phyloP scores from a whole-genome alignment of 805 yeast genomes.

The Isabelozyma heimii region DNA sequence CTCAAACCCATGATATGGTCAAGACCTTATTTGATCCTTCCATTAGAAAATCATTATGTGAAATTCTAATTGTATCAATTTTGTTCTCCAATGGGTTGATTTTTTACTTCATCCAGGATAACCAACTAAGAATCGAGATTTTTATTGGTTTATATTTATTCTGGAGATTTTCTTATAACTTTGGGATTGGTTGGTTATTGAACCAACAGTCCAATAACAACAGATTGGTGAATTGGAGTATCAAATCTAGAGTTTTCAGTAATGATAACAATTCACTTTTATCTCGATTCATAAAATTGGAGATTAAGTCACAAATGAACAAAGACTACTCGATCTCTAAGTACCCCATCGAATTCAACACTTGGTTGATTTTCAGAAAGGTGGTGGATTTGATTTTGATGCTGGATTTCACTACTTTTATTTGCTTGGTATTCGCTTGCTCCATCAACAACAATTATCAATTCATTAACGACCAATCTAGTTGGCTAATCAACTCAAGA shows the following conservation, averaged over 20 bases:
- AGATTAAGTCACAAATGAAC: slow-evolving; percentile 41
- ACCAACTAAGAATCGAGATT: slow-evolving; percentile 22
- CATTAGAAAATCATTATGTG: slow-evolving; percentile 63
- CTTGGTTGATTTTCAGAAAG: slow-evolving; percentile 79
- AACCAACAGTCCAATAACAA: slow-evolving; percentile 63
- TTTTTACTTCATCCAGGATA: slow-evolving; percentile 23
- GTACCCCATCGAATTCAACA: slow-evolving; percentile 71
- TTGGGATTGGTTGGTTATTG: slow-evolving; percentile 74
- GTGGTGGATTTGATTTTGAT: slow-evolving; percentile 77
- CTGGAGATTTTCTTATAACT: slow-evolving; percentile 75
- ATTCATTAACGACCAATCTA: slow-evolving; percentile 37
- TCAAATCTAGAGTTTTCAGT: slow-evolving; percentile 23
- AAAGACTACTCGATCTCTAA: slow-evolving; percentile 20
- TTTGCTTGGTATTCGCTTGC: slow-evolving; percentile 57
- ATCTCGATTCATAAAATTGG: slow-evolving; percentile 36
- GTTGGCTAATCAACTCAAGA: slow-evolving; percentile 47
- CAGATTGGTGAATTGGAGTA: slow-evolving; percentile 52
- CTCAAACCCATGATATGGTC: slow-evolving; percentile 81
- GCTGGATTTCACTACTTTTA: slow-evolving; percentile 79
- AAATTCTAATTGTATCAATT: slow-evolving; percentile 51
- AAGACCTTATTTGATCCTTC: slow-evolving; percentile 77
- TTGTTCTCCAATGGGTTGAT: slow-evolving; percentile 30
- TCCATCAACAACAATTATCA: slow-evolving; percentile 37
- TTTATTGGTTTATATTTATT: slow-evolving; percentile 60
- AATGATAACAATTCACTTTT: slow-evolving; percentile 26